Base-by-base conservation (phyloP, 768 basidiomycete species). In the Boletus vermiculosoides region DNA sequence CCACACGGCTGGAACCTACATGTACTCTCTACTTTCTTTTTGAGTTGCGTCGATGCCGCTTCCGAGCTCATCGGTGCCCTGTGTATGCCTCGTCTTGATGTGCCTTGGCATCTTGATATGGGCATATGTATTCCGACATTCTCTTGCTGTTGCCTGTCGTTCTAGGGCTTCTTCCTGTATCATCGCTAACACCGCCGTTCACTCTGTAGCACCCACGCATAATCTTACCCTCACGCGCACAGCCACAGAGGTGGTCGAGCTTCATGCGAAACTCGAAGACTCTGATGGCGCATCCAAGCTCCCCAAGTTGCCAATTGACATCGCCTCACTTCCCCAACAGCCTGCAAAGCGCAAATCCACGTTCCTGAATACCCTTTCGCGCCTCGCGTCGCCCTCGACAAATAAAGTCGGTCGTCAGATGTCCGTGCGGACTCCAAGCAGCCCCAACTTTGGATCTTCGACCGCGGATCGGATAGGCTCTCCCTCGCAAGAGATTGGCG, bases 211-310 rank as follows among this genome's bases (percentile, higher is more conserved):
- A 22, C 88, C 92, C 30, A 94, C 90, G 23, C 90, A 94, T 74
- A 91, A 92, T 76, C 80, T 94, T 49, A 95, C 93, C 40, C 84
- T 95, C 45, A 89, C 87, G 9, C 85, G 93, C 57, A 85, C 86
- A 55, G 82, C 83, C 46, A 78, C 80, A 62, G 92, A 94, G 71
- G 78, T 94, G 44, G 77, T 88, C 40, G 90, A 94, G 61, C 80
- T 94, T n/a, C 85, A 94, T 70, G 78, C 79, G 50, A 92, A 91
- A 76, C 83, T 95, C 55, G 83, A 81, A 51, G 87, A 89, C 54
- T 70, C 81, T 20, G 75, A 85, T 66, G 82, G 86, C 28, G 74
- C 72, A 56, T 73, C 78, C 63, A 81, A 77, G 57, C 76, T 87
- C 57, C 91, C 87, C 34, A 68, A 75, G 33, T 74, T 89, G 42